Base-by-base conservation (phyloP, 306 rosid genomes). In the peach (Prunus persica) region DNA sequence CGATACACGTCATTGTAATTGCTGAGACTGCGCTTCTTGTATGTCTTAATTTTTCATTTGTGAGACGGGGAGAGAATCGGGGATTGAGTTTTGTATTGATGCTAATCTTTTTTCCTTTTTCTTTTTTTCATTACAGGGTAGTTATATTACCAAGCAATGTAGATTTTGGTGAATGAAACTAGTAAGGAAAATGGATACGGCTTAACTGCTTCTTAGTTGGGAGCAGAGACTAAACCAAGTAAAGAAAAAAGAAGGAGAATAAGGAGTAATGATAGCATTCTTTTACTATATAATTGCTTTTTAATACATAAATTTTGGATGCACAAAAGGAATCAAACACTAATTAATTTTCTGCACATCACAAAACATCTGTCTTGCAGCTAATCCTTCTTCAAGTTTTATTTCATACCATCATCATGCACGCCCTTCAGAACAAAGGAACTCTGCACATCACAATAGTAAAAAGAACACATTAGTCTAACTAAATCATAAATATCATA, bases 361-460 rank as follows among this genome's bases (percentile, higher is more conserved):
- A 55, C 18, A 54, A 20, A 71, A 7, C 76, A 54, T 55, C 2
- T 62, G 5, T 34, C 10, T 1, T 34, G 6, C n/a, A 54, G 65
- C 22, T 55, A 24, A 72, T 72, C 54, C 34, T 3, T 72, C 34
- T 20, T 66, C 54, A 52, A 5, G 1, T 8, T 57, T 8, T 72
- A 14, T 55, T 56, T 41, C n/a, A 12, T 27, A 5, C 9, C 66
- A 61, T 27, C 67, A 62, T 62, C n/a, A 14, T 9, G 12, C 22
- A 62, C 4, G 24, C 13, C 49, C 75, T 54, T 71, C 6, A 30
- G 9, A 54, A n/a, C 46, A 0, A 6, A 14, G 54, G 9, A 74
- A 77, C 7, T 58, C 76, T 77, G 52, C 81, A 49, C 22, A 60
- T 77, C 45, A 68, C 15, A 51, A 51, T 20, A 11, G 50, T 16